phyloP scores from a whole-genome alignment of 371 early-diverging fungal species.

The Mortierella polycephala region DNA sequence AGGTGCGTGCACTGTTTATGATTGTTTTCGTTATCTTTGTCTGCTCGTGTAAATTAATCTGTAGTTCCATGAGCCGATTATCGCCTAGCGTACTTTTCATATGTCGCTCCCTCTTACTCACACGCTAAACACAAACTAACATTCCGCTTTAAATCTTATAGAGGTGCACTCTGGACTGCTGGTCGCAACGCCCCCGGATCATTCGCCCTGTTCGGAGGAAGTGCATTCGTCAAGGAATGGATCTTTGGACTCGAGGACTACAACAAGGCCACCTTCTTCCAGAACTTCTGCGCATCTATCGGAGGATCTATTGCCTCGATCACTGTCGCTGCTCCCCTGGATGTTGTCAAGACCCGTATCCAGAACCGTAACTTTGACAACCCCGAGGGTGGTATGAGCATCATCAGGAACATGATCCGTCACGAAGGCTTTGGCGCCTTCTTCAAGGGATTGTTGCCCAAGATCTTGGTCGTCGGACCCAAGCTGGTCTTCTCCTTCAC shows the following conservation, averaged over 20 bases:
- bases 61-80: background rate
- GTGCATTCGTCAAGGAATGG: constrained; percentile 95
- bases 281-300: constrained; percentile 96
- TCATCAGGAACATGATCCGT: constrained; percentile 87
- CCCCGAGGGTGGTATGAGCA: constrained; percentile 88
- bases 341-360: constrained; percentile 98
- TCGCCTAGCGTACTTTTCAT: too few relatives aligned
- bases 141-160: constrained; percentile 18
- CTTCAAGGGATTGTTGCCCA: constrained; percentile 98
- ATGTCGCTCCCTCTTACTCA: too few relatives aligned
- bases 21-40: background rate
- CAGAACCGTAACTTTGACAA: constrained; percentile 92
- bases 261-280: constrained; percentile 94
- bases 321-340: constrained; percentile 95
- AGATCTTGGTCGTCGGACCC: constrained; percentile 95
- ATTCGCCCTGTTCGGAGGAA: constrained; percentile 97
- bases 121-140: background rate
- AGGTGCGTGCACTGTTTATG: constrained; percentile 58
- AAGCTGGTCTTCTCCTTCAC: constrained; percentile 98
- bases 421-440: constrained; percentile 94
- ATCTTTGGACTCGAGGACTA: constrained; percentile 88
- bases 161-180: constrained; percentile 97
- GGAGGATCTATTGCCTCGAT: constrained; percentile 96
- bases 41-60: background rate
- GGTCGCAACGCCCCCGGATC: constrained; percentile 98